Evolutionary conservation across 208 protist species (phyloP), one percentile per base, ranked within the genome.

Genomic region (Crithidia thermophila): DNA sequence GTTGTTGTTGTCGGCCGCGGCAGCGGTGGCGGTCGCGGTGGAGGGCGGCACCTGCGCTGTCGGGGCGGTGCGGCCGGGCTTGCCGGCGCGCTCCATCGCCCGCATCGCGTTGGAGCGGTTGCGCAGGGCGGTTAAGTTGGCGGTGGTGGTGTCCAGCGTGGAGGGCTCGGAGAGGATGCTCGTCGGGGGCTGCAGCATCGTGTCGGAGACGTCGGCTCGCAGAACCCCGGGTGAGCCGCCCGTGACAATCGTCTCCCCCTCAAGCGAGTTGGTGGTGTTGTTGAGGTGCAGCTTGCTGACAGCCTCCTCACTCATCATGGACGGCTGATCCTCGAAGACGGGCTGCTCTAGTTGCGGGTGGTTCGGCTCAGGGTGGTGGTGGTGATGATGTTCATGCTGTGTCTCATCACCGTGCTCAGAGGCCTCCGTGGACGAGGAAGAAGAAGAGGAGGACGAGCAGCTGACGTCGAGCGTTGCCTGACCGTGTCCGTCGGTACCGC

Each of bases 91-190:
- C 42, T 53, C 58, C 43, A 10, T 11, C 40, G 58, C 33, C 45
- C 34, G 47, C 13, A 27, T 27, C 16, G 58, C 58, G 2, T 64
- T 16, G 3, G 58, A 49, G 7, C 42, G 58, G 58, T 13, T 64
- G 31, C 58, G 58, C 43, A 64, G 43, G 25, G 58, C 40, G n/a
- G 58, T 43, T 21, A 64, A 25, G 45, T 51, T 64, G 1, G 58
- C 58, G 0, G 58, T 64, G 5, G 58, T 42, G 14, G 58, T 64
- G 58, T 64, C 58, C 2, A 57, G 2, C 23, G 58, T 67, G 13
- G 67, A 74, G 9, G 33, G 49, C 42, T 74, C 67, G 0, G 67
- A 74, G 7, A 74, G 10, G 20, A 74, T 74, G 51, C 67, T 74
- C 27, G 67, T 74, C 4, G 67, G 67, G 0, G 67, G 67, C 59